These are phyloP conservation scores for Penicillium brevicompactum DNA, from an alignment of 2,329 filamentous ascomycete genomes.

Conservation along the genomic window DNA sequence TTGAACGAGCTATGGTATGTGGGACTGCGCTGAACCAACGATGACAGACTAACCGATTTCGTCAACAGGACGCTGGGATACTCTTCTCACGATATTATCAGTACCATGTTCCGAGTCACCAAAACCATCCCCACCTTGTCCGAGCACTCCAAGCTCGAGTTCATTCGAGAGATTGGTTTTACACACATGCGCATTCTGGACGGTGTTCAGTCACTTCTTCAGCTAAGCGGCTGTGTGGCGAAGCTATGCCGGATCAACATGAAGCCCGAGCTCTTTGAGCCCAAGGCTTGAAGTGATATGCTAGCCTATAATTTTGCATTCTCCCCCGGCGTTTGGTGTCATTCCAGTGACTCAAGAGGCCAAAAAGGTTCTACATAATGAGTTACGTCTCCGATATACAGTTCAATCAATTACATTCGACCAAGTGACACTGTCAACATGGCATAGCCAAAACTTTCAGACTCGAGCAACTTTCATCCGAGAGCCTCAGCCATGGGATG, in stretches of 20 bases:
- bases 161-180: constrained; percentile 98
- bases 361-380: constrained; percentile 11
- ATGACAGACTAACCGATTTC: constrained; percentile 1
- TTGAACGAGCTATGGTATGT: constrained; percentile 83
- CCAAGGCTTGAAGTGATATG: constrained; percentile 29
- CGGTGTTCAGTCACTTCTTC: constrained; percentile 90
- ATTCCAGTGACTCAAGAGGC: constrained; percentile 6
- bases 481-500: too few relatives aligned
- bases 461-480: too few relatives aligned
- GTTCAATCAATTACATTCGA: neutral
- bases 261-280: constrained; percentile 78
- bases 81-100: constrained; percentile 98
- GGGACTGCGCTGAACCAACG: neutral
- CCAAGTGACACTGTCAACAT: neutral
- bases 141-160: constrained; percentile 94
- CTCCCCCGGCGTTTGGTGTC: constrained; percentile 30
- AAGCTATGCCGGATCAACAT: constrained; percentile 95
- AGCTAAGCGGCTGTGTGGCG: constrained; percentile 89
- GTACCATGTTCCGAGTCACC: constrained; percentile 98
- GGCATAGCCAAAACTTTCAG: too few relatives aligned
- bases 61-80: constrained; percentile 75
- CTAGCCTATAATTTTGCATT: constrained; percentile 20
- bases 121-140: constrained; percentile 90
- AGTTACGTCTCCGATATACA: constrained; percentile 12
- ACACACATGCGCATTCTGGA: constrained; percentile 99